Evolutionary conservation across 1,139 yeast genomes (phyloP).

Genomic region (Candida buenavistaensis): DNA sequence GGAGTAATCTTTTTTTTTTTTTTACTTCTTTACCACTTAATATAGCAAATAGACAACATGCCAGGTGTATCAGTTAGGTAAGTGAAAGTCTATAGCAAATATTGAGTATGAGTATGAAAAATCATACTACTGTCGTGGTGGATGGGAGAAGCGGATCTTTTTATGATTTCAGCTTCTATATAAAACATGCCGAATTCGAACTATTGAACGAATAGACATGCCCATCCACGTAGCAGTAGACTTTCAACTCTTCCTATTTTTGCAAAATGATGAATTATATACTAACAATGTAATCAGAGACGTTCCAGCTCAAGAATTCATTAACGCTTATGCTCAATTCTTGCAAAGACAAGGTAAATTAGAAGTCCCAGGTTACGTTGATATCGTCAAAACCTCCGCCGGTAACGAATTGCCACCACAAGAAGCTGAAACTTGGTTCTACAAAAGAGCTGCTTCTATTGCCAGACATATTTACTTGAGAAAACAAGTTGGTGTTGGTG

Average conservation of each 20-base stretch:
- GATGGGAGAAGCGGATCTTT: slow-evolving; percentile 23
- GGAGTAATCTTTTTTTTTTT: slow-evolving; percentile 1
- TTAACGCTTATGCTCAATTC: slow-evolving; percentile 99
- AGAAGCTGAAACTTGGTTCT: slow-evolving; percentile 99
- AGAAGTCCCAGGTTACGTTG: slow-evolving; percentile 99
- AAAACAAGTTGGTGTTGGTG: slow-evolving; percentile 99
- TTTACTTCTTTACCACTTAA: slow-evolving; percentile 15
- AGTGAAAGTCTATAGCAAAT: slow-evolving; percentile 33
- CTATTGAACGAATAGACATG: no score
- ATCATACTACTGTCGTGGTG: slow-evolving; percentile 29
- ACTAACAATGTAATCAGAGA: slow-evolving; percentile 63
- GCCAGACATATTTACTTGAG: slow-evolving; percentile 99
- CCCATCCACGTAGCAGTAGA: background rate
- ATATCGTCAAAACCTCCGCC: slow-evolving; percentile 97
- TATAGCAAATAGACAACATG: slow-evolving; percentile 47
- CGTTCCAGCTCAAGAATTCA: slow-evolving; percentile 99
- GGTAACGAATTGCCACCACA: slow-evolving; percentile 99
- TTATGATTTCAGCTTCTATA: slow-evolving; percentile 5
- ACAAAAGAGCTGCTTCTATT: slow-evolving; percentile 99
- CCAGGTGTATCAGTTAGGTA: slow-evolving; percentile 99
- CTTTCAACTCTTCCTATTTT: background rate
- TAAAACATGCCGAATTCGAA: background rate
- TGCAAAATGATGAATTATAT: slow-evolving; percentile 2
- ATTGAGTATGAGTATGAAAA: slow-evolving; percentile 2
- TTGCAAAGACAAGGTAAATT: slow-evolving; percentile 99